Evolutionary conservation across 371 early-diverging fungal genomes (phyloP), one percentile per base, ranked within the genome.

Genomic region (Rhizopus sp.): DNA sequence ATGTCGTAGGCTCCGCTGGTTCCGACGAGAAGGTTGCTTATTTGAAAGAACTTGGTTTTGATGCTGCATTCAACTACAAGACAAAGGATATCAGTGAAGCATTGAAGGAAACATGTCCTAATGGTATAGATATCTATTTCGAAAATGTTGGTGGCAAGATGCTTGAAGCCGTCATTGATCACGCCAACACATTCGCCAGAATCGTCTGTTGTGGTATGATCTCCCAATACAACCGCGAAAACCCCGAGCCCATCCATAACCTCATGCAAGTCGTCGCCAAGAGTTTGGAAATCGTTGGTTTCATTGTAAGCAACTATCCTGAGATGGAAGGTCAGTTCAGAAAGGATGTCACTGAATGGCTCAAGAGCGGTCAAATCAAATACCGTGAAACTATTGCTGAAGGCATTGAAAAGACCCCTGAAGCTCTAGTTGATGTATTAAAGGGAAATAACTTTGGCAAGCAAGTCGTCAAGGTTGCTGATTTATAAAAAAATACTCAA

Each of bases 51-150:
- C 77, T 77, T 37, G 86, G 86, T 3, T 87, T 86, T 41, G 90
- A 91, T 69, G 88, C 60, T 4, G 94, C 84, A 6, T 91, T 93
- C 82, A 92, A 92, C 77, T 92, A 92, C 83, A 91, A 91, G 74
- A 88, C 82, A 3, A 71, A 73, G 23, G 82, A 80, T 45, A 68
- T 53, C 16, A 54, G 60, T n/a, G 63, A 63, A 0, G 75, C 73
- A 16, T 68, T 88, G 30, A 41, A 38, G 0, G 71, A 84, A 62
- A 55, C 68, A 6, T 82, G 82, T 16, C 88, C 87, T 15, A 74
- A 82, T 1, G 93, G 91, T 32, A 80, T 91, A 35, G 90, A 91
- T 55, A 75, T 87, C 40, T 88, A 88, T 68, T 58, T 52, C 65
- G 89, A 90, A 48, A 76, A 85, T 55, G 89, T 90, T n/a, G 88